Base-by-base conservation (phyloP, 257 asterid species). In the Rubia yunnanensis region DNA sequence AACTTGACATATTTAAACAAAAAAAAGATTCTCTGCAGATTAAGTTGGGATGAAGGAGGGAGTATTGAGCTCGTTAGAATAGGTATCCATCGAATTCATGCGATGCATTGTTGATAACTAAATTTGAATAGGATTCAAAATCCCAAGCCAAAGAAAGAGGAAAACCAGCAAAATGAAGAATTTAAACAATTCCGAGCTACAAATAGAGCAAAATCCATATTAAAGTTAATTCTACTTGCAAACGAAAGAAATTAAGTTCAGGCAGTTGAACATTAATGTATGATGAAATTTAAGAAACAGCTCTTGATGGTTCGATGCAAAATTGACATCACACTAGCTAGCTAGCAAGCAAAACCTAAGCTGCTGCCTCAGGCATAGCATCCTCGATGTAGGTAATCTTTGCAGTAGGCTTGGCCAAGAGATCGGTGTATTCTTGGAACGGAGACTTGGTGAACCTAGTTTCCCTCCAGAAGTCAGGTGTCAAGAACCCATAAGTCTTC, bases 381-480 rank as follows among this genome's bases (percentile, higher is more conserved):
- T 84, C 84, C 0, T 83, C 89, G 3, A 68, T 52, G n/a, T 76
- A 81, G 65, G 72, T 65, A 23, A 81, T 63, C 79, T 85, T 81
- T 65, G 84, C 56, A 7, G 88, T 79, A 66, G 95, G 89, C 72
- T 82, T 84, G 10, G 72, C 14, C 75, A 83, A 71, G 17, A 82
- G 73, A 75, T 87, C 91, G 8, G 95, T 84, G 82, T 75, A 84
- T 64, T 84, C 95, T 67, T 87, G 95, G 84, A 44, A 87, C 1
- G 89, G 95, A 0, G 89, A 81, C 69, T 72, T 87, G 0, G 80
- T 46, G 75, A 87, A 87, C 7, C 91, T 77, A 7, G 91, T 84
- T 75, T 87, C 91, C 66, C 9, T 84, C 95, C 95, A 86, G 71
- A 86, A 84, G 54, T 86, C 95, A 1, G 95, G 95, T 6, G 91